Evolutionary conservation across 257 asterid genomes (phyloP).

Genomic region (Apocynum venetum): DNA sequence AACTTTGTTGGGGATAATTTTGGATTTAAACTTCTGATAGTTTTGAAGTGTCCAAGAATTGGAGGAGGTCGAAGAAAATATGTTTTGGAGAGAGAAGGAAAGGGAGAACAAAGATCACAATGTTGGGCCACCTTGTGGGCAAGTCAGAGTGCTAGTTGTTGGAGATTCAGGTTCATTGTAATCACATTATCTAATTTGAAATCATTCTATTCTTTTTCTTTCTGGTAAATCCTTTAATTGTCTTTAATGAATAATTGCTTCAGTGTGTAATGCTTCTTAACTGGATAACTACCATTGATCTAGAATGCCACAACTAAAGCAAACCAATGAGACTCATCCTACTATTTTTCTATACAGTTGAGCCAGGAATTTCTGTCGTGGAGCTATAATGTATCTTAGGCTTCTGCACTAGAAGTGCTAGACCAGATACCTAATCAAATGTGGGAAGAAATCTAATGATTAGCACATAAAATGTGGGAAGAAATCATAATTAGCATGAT

Average conservation of each 20-base stretch:
- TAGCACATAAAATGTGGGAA: background rate
- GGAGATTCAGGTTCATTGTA: conserved; percentile 74
- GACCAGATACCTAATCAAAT: background rate
- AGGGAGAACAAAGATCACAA: conserved; percentile 62
- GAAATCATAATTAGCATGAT: background rate
- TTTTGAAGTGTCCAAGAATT: background rate
- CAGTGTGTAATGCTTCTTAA: background rate
- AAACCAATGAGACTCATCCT: background rate
- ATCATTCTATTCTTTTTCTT: background rate
- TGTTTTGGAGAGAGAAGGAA: conserved; percentile 92
- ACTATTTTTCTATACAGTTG: background rate
- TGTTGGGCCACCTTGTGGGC: conserved; percentile 93
- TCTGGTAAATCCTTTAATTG: background rate
- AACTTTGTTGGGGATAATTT: background rate
- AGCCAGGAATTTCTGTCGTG: background rate
- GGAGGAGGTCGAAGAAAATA: conserved; percentile 18
- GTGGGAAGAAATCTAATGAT: background rate
- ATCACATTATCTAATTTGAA: background rate
- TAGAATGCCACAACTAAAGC: background rate
- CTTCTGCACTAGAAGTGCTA: background rate
- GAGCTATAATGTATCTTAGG: background rate
- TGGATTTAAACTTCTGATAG: background rate
- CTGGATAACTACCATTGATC: background rate
- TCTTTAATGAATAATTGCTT: background rate
- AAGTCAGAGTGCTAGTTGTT: conserved; percentile 86